Base-by-base conservation (phyloP, 2,329 filamentous ascomycete genomes). In the Lachnellula hyalina region DNA sequence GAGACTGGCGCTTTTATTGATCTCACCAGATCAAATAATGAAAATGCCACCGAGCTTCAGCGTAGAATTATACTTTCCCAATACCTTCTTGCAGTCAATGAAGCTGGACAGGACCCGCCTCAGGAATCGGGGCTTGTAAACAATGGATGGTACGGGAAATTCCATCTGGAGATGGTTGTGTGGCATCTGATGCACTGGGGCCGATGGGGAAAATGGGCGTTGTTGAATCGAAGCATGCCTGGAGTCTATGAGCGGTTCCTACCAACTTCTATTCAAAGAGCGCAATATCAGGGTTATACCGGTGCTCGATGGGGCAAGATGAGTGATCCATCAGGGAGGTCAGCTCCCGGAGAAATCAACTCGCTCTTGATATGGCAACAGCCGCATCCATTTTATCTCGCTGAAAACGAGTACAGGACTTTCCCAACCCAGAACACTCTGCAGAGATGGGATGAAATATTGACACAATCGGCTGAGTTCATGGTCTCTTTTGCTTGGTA, bases 291-390 rank as follows among this genome's bases (percentile, higher is more conserved):
- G 61, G 71, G 70, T 2, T 73, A 70, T 63, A 57, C 63, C 9
- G 71, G 71, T 2, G 70, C 70, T 12, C 62, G 81, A 32, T 74
- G 75, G 67, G 75, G 76, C 2, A 80, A 84, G 63, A 83, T 83
- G 80, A 80, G 75, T 9, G 80, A 83, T 63, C 77, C 79, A 0
- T 76, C 74, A 0, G 79, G 80, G 25, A 72, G 77, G 11, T 79
- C 75, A 47, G 78, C 80, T 1, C 81, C 82, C 0, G 82, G 82
- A 2, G 77, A 81, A 58, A 84, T 84, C 64, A 85, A 85, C 64
- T 77, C 75, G 9, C 69, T 85, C 1, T 70, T 85, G 3, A 79
- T 84, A 54, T 85, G 82, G 82, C 82, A 85, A 61, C 82, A 84
- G 61, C 81, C 80, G 7, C 82, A 85, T 63, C 73, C 77, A 0